Evolutionary conservation across 179 eudicot genomes (phyloP), one percentile per base, ranked within the genome.

Genomic region (Spinacia oleracea): DNA sequence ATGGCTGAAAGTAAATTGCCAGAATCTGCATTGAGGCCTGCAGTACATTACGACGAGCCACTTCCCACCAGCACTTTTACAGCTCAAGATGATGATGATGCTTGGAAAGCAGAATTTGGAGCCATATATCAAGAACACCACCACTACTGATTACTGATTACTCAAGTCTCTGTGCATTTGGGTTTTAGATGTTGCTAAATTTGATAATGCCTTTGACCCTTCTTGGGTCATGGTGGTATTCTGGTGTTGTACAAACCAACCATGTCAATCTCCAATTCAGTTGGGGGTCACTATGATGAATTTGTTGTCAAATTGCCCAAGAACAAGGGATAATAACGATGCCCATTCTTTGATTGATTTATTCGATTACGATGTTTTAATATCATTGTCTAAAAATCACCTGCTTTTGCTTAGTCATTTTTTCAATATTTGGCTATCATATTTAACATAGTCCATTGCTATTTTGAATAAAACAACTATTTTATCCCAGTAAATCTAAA

Each of bases 51-150:
- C 58, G 88, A 92, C 27, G 92, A 93, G 72, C 85, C 90, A 7
- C 87, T 89, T 45, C 78, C 86, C 18, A 78, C 82, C 21, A 80
- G 83, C 72, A 76, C 76, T 8, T 73, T 72, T 53, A 11, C 81
- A 0, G 70, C 63, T 42, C 84, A 73, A 16, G 84, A 70, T 32
- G 98, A 91, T 78, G 98, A 94, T 80, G 90, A 93, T 82, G 89
- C 93, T 20, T 96, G 98, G 99, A 87, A 92, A 74, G 87, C 98
- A 14, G 99, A 92, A 78, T 96, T 96, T 56, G 97, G 97, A 53
- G 90, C 97, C 9, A 89, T 88, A 68, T 96, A 93, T 76, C 95
- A 91, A 77, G 83, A 95, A 53, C 84, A 90, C 50, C 84, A 90
- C 50, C 92, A 90, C 68, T 84, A 90, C 79, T 78, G 70, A 74